Conservation (phyloP, 139 green algal species). For the Coelastrella sp. region DNA sequence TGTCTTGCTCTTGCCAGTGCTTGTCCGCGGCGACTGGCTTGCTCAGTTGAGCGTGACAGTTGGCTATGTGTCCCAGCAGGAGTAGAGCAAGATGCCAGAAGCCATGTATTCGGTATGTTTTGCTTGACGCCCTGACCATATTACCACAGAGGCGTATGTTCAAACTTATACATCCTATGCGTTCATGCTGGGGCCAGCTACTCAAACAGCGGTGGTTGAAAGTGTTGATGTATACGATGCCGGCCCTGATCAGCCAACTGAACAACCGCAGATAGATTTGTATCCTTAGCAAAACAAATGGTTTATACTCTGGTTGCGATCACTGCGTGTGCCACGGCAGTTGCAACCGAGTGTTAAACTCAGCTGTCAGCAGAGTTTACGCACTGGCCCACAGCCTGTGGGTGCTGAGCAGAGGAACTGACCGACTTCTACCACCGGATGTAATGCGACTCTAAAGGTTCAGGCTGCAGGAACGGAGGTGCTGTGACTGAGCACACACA, state of each 20-base stretch:
- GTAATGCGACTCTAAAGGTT: no score
- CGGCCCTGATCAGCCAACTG: no score
- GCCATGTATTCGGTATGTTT: neutral
- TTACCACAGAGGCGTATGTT: neutral
- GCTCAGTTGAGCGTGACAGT: constrained; percentile 40
- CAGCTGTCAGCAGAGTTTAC: neutral
- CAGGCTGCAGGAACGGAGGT: no score
- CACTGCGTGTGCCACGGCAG: no score
- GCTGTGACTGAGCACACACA: no score
- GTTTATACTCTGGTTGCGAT: no score
- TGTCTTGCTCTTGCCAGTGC: constrained; percentile 48
- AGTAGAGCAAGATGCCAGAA: constrained; percentile 19
- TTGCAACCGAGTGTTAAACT: neutral
- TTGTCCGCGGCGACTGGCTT: constrained; percentile 19
- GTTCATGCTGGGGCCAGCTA: no score
- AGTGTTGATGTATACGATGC: neutral
- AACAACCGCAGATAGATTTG: no score
- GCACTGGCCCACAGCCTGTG: neutral
- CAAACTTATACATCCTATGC: no score
- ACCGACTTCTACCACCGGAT: no score
- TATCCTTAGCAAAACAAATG: no score
- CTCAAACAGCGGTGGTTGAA: neutral
- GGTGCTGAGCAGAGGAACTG: neutral
- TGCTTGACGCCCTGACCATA: neutral
- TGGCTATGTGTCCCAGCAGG: constrained; percentile 3